A percentile compares a stretch with the other conserved stretches of the same genome.
These are phyloP conservation scores for Cladophialophora immunda DNA, from an alignment of 2,329 filamentous ascomycete genomes.

Conservation along the genomic window DNA sequence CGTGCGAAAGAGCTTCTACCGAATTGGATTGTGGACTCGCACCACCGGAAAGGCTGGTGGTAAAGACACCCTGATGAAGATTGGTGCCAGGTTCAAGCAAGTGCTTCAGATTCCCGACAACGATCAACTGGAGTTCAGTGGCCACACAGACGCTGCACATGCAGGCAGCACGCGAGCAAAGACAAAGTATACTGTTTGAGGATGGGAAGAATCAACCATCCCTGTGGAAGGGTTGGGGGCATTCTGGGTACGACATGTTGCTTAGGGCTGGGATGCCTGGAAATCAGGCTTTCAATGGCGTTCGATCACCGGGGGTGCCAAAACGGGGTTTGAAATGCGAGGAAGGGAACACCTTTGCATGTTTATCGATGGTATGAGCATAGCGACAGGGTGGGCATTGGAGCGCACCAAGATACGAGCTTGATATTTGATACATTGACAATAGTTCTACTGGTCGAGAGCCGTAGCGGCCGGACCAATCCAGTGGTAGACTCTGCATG, in stretches of 20 bases:
- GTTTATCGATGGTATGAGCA: constrained; percentile 32
- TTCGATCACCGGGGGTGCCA: constrained; percentile 11
- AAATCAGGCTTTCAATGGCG: constrained; percentile 27
- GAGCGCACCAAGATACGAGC: constrained; percentile 27
- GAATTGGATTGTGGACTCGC: constrained; percentile 96
- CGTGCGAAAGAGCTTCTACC: constrained; percentile 97
- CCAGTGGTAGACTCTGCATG: background rate
- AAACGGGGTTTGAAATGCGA: constrained; percentile 20
- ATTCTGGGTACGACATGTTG: constrained; percentile 21
- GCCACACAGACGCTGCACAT: constrained; percentile 93
- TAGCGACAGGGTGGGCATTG: constrained; percentile 26
- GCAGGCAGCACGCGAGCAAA: constrained; percentile 94
- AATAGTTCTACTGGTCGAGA: constrained; percentile 16
- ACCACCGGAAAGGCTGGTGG: constrained; percentile 92
- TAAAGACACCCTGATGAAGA: constrained; percentile 81
- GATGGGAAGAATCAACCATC: background rate
- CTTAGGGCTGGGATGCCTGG: constrained; percentile 19
- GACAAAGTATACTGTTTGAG: constrained; percentile 87
- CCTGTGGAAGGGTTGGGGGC: background rate
- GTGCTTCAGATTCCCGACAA: constrained; percentile 78
- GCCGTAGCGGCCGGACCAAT: constrained; percentile 9
- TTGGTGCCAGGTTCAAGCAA: constrained; percentile 92
- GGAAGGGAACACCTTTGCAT: constrained; percentile 32
- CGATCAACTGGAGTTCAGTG: constrained; percentile 91
- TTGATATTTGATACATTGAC: constrained; percentile 14